A percentile compares a stretch with the other conserved stretches of the same genome.
phyloP scores from a whole-genome alignment of 2,329 filamentous ascomycete species.

The Bipolaris zeicola region DNA sequence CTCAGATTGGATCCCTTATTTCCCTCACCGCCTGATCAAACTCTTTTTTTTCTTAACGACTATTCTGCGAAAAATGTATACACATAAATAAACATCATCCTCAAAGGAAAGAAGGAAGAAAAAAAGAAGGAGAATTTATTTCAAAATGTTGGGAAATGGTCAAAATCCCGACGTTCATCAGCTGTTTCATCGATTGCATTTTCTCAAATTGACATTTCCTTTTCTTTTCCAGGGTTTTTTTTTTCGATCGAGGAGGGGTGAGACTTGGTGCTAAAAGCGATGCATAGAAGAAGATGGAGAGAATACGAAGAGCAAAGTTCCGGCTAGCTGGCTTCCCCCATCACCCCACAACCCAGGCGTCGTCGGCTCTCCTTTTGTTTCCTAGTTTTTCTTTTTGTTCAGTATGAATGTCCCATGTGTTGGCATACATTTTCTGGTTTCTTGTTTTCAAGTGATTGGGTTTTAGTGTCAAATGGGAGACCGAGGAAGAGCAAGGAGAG shows the following conservation, averaged over 20 bases:
- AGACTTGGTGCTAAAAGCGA: neutral
- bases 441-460: neutral
- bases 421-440: no score
- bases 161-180: neutral
- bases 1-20: conserved; percentile 9
- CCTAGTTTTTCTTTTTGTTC: neutral
- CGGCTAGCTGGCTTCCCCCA: neutral
- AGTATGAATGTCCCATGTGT: no score
- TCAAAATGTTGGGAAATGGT: no score
- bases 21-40: neutral
- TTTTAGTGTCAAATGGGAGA: no score
- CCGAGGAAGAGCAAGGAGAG: neutral
- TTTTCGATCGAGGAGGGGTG: no score
- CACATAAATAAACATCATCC: neutral
- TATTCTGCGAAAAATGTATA: neutral
- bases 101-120: neutral
- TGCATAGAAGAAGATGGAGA: neutral
- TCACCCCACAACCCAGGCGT: neutral
- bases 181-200: neutral
- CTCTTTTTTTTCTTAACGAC: neutral
- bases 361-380: neutral
- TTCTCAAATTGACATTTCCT: neutral
- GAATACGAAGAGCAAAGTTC: neutral
- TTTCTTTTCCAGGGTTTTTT: no score
- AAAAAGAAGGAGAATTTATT: neutral